Base-by-base conservation (phyloP, 352 stramenopile genomes). In the Globisporangium sylvaticum region DNA sequence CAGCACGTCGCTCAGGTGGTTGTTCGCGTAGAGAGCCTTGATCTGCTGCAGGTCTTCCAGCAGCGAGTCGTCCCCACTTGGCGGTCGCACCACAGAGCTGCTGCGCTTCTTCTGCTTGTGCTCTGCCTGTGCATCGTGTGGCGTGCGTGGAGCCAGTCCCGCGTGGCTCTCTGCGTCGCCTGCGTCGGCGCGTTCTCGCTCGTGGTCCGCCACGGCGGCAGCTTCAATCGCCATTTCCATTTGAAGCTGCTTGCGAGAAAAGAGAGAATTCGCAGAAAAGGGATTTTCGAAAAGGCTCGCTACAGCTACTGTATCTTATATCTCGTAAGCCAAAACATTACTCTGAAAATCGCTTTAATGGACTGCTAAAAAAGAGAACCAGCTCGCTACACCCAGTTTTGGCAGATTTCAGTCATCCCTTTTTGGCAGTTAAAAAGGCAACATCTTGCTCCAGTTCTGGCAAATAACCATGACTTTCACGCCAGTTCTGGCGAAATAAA, bases 1-100 rank as follows among this genome's bases (percentile, higher is more conserved):
- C 24, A 92, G 60, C 29, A 92, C 84, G 60, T 95, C 87, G 62
- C 87, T 95, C 24, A 94, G 63, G 63, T 92, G 77, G 66, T 81
- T 84, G 71, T 79, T 92, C 1, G 73, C 84, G 66, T 83, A 95
- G 29, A 95, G 71, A 15, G 63, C 61, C 52, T 78, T 78, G 32
- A 93, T 65, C 64, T 81, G 72, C 52, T 83, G 78, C 68, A 91
- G 57, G 58, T 92, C 84, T 24, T 75, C 63, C 52, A 77, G 65
- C 10, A 91, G 65, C 37, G 77, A 56, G 24, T 70, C 65, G 55
- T 75, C 65, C 4, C 58, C 70, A 5, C 9, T 31, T 5, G 12
- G 27, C 1, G 64, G 56, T 18, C 32, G 39, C 14, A 60, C 56
- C 8, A 55, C 18, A 22, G 18, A 18, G n/a, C 31, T 61, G 3